Evolutionary conservation across 352 stramenopile species (phyloP).

Genomic region (Aphanomyces astaci): DNA sequence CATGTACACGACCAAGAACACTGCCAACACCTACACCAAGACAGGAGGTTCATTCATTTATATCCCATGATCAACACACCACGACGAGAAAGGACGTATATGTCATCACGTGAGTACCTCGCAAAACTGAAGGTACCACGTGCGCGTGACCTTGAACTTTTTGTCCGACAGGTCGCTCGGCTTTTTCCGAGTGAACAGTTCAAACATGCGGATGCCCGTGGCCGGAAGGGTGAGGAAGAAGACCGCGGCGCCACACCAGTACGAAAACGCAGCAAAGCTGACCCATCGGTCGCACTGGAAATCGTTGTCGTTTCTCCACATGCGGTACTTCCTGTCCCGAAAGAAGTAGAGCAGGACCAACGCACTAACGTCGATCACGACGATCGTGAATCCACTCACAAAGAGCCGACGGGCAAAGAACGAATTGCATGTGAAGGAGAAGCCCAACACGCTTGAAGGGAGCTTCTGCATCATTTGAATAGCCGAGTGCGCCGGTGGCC

Average conservation of each 20-base stretch:
- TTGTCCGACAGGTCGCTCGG: slow-evolving; percentile 39
- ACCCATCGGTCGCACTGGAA: slow-evolving; percentile 38
- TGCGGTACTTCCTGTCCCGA: slow-evolving; percentile 26
- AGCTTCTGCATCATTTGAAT: slow-evolving; percentile 10
- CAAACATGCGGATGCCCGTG: slow-evolving; percentile 52
- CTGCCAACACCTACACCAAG: slow-evolving; percentile 15
- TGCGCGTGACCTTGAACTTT: slow-evolving; percentile 62
- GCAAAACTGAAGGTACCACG: slow-evolving; percentile 64
- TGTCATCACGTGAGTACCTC: slow-evolving; percentile 32
- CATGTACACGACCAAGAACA: slow-evolving; percentile 26
- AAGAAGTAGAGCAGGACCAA: slow-evolving; percentile 47
- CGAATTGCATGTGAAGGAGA: slow-evolving; percentile 52
- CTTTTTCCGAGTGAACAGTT: slow-evolving; percentile 62
- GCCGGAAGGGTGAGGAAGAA: slow-evolving; percentile 57
- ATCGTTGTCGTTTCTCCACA: not conserved
- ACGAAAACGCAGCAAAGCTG: slow-evolving; percentile 54
- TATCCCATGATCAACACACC: no score
- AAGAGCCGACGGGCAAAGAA: slow-evolving; percentile 68
- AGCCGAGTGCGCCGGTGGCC: not conserved
- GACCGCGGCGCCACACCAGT: slow-evolving; percentile 54
- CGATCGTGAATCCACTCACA: slow-evolving; percentile 50
- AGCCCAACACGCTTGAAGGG: not conserved
- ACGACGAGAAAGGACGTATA: not conserved
- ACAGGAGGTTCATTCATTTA: no score
- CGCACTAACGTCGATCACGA: slow-evolving; percentile 43